Base-by-base conservation (phyloP, 192 early-diverging fungal species). In the Umbelopsis isabellina region DNA sequence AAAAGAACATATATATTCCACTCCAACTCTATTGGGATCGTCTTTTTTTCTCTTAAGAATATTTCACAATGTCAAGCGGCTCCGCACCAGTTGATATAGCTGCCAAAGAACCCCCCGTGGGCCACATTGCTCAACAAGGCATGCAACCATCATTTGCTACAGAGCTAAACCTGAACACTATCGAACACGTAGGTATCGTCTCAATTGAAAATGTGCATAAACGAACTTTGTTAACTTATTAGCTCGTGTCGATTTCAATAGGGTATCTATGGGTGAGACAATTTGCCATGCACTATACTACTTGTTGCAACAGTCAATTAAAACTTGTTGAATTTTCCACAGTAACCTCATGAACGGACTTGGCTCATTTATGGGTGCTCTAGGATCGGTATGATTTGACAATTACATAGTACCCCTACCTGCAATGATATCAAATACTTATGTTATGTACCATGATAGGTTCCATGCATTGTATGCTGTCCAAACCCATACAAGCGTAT, bases 401-500 rank as follows among this genome's bases (percentile, higher is more conserved):
- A 68, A 30, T 46, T 67, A 21, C 15, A 25, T 23, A n/a, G 12
- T 18, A n/a, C 21, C 5, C 44, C 12, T 18, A 66, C 12, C 49
- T 46, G 2, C 11, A 30, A 25, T 18, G 18, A 41, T 18, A 30
- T 68, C 3, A 53, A 12, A 25, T 37, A 49, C 21, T 22, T 47
- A 13, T 30, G 55, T 33, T 51, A 35, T 69, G 6, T 4, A 45
- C 12, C 67, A 35, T 61, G 37, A 67, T 67, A 80, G 78, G 66
- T 76, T 30, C 85, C 85, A 27, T 74, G 75, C 55, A 79, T 75
- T 49, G 15, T 79, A 46, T 84, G 84, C 67, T 86, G 70, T 22
- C 86, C 86, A 27, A 92, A 87, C 66, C 91, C 91, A 6, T 93
- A 86, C 72, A 83, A 88, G 69, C 77, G 76, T n/a, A 80, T 93